Percentiles rank a stretch among this genome's conserved stretches.
Evolutionary conservation across 2,329 filamentous ascomycete genomes (phyloP).

Genomic region (Paecilomyces fulvus): DNA sequence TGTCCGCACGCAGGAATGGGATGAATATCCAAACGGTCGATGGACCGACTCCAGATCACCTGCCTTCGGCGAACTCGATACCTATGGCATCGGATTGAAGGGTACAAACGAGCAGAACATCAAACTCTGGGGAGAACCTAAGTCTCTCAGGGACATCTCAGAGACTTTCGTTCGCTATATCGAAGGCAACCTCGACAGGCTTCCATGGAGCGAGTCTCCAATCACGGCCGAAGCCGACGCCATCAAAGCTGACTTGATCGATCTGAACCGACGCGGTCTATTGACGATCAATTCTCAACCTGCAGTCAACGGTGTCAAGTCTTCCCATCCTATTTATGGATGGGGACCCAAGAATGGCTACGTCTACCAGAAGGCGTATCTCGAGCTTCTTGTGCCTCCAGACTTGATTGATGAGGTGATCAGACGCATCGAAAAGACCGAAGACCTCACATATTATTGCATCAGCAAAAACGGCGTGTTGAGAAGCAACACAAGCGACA

Average conservation of each 20-base stretch:
- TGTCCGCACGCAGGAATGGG: slow-evolving; percentile 93
- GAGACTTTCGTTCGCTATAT: slow-evolving; percentile 80
- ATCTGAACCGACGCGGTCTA: slow-evolving; percentile 76
- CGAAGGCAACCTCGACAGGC: slow-evolving; percentile 65
- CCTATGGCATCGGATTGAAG: slow-evolving; percentile 87
- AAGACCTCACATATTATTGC: slow-evolving; percentile 87
- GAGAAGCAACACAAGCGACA: slow-evolving; percentile 72
- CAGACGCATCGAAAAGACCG: slow-evolving; percentile 64
- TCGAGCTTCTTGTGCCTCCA: slow-evolving; percentile 82
- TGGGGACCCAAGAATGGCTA: slow-evolving; percentile 95
- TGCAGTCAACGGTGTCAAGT: slow-evolving; percentile 83
- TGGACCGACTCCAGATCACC: slow-evolving; percentile 97
- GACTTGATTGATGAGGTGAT: slow-evolving; percentile 70
- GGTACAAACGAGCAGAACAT: slow-evolving; percentile 94
- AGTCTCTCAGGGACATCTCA: slow-evolving; percentile 69
- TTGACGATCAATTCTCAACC: slow-evolving; percentile 97
- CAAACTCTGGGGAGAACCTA: slow-evolving; percentile 86
- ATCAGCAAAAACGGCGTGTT: slow-evolving; percentile 77
- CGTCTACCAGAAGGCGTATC: slow-evolving; percentile 96
- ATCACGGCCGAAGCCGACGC: slow-evolving; percentile 74
- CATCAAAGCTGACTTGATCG: slow-evolving; percentile 68
- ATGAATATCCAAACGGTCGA: slow-evolving; percentile 96
- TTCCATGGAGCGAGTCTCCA: slow-evolving; percentile 90
- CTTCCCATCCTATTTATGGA: slow-evolving; percentile 74
- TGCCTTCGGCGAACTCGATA: slow-evolving; percentile 89